Percentiles rank a stretch among this genome's conserved stretches.
These are phyloP conservation scores for Stentor coeruleus DNA, from an alignment of 73 alveolate genomes.

Conservation along the genomic window DNA sequence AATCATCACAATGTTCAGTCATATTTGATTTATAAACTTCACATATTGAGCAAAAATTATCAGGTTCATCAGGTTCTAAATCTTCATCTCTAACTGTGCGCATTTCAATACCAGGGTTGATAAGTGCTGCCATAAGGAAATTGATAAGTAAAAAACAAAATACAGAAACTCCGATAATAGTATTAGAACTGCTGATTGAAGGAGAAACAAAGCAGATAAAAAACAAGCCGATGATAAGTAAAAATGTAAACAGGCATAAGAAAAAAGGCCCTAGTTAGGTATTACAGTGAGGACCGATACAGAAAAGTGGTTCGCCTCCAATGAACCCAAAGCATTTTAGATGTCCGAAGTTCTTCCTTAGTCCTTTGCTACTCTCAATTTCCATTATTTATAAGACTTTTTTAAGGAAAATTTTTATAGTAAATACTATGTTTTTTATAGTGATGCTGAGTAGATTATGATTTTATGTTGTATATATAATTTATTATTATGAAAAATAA, in stretches of 20 bases:
- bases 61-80: neutral
- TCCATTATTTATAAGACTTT: no score
- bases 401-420: no score
- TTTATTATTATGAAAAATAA: neutral
- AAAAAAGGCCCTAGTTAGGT: neutral
- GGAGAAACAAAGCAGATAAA: neutral
- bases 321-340: neutral
- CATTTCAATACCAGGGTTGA: neutral
- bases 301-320: neutral
- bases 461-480: neutral
- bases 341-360: no score
- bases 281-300: neutral
- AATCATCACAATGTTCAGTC: constrained; percentile 59
- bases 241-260: neutral
- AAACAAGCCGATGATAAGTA: neutral
- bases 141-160: neutral
- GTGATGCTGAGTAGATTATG: no score
- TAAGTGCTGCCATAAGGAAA: neutral
- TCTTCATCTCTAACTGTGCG: neutral
- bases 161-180: neutral
- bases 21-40: constrained; percentile 29
- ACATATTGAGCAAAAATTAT: constrained; percentile 43
- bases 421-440: no score
- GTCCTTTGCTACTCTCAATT: no score
- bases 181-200: neutral